Evolutionary conservation across 768 basidiomycete genomes (phyloP).

Genomic region (Phanerochaete carnosa): DNA sequence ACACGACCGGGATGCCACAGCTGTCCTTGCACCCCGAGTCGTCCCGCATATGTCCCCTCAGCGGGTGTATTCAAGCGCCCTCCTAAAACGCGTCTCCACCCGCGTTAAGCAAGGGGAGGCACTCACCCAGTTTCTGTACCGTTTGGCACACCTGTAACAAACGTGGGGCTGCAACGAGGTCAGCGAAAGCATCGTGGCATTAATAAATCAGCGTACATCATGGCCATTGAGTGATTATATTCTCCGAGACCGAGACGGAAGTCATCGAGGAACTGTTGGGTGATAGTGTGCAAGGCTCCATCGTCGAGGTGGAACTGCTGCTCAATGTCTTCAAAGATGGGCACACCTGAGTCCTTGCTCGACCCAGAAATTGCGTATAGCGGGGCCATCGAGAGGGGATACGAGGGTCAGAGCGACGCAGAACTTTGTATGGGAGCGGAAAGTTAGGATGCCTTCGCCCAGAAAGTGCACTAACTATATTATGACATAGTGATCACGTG

Average conservation of each 20-base stretch:
- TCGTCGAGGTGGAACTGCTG: constrained; percentile 67
- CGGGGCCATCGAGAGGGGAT: constrained; percentile 27
- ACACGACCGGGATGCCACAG: background rate
- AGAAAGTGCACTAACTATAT: constrained; percentile 4
- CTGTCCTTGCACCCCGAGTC: background rate
- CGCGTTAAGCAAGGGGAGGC: background rate
- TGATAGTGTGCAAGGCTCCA: constrained; percentile 63
- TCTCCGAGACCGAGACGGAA: constrained; percentile 66
- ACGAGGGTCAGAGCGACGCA: constrained; percentile 1
- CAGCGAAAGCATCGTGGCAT: background rate
- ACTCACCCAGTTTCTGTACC: constrained; percentile 88
- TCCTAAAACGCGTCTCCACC: background rate
- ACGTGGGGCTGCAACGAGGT: constrained; percentile 66
- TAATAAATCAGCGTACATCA: constrained; percentile 60
- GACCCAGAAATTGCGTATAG: constrained; percentile 38
- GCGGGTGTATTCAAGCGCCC: background rate
- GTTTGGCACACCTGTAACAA: constrained; percentile 92
- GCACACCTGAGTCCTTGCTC: constrained; percentile 37
- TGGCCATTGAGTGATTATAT: constrained; percentile 84
- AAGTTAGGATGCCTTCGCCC: background rate
- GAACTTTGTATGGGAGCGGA: constrained; percentile 1
- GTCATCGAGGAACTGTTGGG: constrained; percentile 77
- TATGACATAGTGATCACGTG: constrained; percentile 3
- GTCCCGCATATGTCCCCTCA: background rate
- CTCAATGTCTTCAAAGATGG: constrained; percentile 62